Evolutionary conservation across 306 rosid species (phyloP), one percentile per base, ranked within the genome.

Genomic region (Inga leiocalycina): DNA sequence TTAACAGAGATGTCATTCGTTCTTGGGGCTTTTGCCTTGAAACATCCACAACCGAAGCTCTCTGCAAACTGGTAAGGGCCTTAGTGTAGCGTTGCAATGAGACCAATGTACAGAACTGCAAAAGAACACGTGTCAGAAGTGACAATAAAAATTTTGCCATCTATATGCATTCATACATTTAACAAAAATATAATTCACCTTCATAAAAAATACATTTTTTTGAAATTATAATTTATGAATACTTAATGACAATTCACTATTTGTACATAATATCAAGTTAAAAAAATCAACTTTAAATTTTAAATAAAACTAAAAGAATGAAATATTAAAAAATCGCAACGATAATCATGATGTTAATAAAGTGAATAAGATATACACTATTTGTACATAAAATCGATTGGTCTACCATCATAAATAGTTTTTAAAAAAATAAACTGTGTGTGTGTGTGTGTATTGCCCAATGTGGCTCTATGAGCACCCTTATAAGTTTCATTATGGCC

Each of bases 51-150:
- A 90, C 24, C 15, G 80, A 27, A 84, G 84, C 87, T 82, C 90
- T 90, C 78, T 90, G 93, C 71, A 54, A 39, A 78, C 22, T 82
- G 37, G 93, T 73, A 24, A 90, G 54, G 16, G 88, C 82, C 81
- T 88, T 90, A 12, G 91, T 88, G 68, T 90, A 90, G 13, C 87
- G 84, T 79, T 90, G 93, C 81, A 90, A 52, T 3, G 91, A 19
- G 43, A 88, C 87, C 82, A 90, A 69, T 10, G 51, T 45, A 46
- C 91, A 90, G 30, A 88, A 74, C 93, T 89, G 73, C 80, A 85
- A 45, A 74, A 20, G 51, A 37, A 75, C 8, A 72, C 51, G 46
- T 37, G 20, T 20, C 48, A 51, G 5, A 5, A 37, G 41, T 39
- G 8, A 39, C 43, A 39, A 39, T 39, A 39, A 39, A 39, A 39